Evolutionary conservation across 1,284 basidiomycete genomes (phyloP), one percentile per base, ranked within the genome.

Genomic region (Vanrija humicola): DNA sequence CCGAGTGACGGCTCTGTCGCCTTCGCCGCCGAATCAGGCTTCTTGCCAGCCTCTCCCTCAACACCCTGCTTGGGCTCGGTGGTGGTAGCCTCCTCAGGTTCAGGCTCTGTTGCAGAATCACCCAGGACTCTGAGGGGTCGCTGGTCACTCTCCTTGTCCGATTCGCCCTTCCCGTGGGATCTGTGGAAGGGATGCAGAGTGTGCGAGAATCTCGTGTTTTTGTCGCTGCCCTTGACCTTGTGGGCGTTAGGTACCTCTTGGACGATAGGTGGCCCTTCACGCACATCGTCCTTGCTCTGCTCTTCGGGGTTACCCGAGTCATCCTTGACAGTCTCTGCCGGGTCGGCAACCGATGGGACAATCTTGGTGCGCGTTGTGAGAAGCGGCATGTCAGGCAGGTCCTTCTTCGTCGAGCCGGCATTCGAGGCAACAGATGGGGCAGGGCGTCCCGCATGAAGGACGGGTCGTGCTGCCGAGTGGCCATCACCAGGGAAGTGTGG

Each of bases 201-300:
- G 58, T 67, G 65, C 21, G 66, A 63, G 54, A 70, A 66, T 23
- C 66, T 34, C 15, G 64, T 70, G 28, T 62, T 46, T 43, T 64
- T 65, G 48, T 54, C 61, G 19, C 42, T 48, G 47, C 44, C 40
- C 18, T 52, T 46, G 14, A 57, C 43, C 16, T 61, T 51, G 38
- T 15, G 34, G 12, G 12, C 12, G 12, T 34, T 15, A 34, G n/a
- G 52, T 44, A 21, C 60, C 53, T 14, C 58, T 15, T 4, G 7
- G 12, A 44, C 49, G 44, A 62, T 29, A 14, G 58, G 63, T 43
- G 63, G 61, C 16, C 63, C 62, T 49, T 47, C 56, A 14, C 43
- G 52, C 8, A 50, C 26, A 6, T 47, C 28, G 45, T 61, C 12
- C 12, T 34, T 34, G 26, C 7, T 8, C 21, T 46, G 3, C 18